Percentiles rank a stretch among this genome's conserved stretches.
These are phyloP conservation scores for Xylaria venustula DNA, from an alignment of 495 filamentous ascomycete genomes.

Conservation along the genomic window DNA sequence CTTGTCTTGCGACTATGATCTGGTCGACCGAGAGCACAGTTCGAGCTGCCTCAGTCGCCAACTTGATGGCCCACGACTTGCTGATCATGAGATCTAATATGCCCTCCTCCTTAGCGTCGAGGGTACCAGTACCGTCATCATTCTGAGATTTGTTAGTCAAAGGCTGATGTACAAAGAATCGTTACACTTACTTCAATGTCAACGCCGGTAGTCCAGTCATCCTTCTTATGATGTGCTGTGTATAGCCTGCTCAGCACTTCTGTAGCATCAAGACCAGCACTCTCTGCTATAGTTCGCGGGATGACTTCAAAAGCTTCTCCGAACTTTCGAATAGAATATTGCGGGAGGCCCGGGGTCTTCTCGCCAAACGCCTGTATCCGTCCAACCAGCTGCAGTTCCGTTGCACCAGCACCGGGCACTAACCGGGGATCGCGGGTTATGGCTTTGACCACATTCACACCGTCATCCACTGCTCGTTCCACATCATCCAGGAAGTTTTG, in stretches of 20 bases:
- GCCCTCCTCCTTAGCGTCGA: constrained; percentile 85
- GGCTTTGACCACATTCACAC: constrained; percentile 98
- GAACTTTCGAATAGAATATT: constrained; percentile 96
- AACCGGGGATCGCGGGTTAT: constrained; percentile 90
- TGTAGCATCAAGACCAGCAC: constrained; percentile 91
- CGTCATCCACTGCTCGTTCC: constrained; percentile 96
- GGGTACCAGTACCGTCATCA: constrained; percentile 70
- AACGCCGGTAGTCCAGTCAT: constrained; percentile 86
- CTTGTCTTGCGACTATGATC: constrained; percentile 97
- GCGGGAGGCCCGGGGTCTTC: constrained; percentile 85
- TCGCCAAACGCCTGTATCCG: constrained; percentile 85
- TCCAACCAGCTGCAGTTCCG: constrained; percentile 93
- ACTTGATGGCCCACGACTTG: constrained; percentile 94
- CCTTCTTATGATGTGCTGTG: constrained; percentile 84
- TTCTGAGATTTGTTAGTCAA: constrained; percentile 46
- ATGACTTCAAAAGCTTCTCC: constrained; percentile 98
- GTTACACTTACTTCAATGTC: constrained; percentile 72
- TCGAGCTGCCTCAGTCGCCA: constrained; percentile 91
- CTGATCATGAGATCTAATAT: constrained; percentile 89
- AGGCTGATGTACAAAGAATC: not conserved
- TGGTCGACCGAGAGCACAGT: constrained; percentile 97
- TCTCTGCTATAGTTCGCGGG: constrained; percentile 88
- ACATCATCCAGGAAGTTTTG: constrained; percentile 98
- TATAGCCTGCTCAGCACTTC: constrained; percentile 90
- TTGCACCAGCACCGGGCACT: constrained; percentile 92